Percentiles rank a stretch among this genome's conserved stretches.
These are phyloP conservation scores for Macrophomina tecta DNA, from an alignment of 2,329 filamentous ascomycete genomes.

Conservation along the genomic window DNA sequence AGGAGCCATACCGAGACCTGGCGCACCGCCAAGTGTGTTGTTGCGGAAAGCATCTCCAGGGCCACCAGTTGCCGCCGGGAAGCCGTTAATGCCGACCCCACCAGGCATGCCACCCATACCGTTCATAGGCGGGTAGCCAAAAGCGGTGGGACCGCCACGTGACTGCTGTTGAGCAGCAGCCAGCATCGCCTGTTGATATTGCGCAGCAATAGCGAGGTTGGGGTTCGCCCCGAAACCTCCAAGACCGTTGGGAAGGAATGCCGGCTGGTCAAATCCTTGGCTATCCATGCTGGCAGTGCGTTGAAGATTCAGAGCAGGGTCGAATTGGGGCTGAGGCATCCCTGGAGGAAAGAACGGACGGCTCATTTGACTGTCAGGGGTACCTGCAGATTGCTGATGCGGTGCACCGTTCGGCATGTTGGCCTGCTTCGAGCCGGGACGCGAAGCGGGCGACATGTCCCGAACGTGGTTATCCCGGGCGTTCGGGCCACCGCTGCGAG, in stretches of 20 bases:
- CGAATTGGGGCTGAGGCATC: slow-evolving; percentile 42
- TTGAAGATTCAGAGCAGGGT: slow-evolving; percentile 49
- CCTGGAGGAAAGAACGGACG: slow-evolving; percentile 43
- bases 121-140: slow-evolving; percentile 26
- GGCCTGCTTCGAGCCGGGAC: slow-evolving; percentile 45
- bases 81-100: slow-evolving; percentile 25
- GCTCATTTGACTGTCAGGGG: slow-evolving; percentile 36
- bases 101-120: slow-evolving; percentile 26
- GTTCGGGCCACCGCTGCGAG: slow-evolving; percentile 50
- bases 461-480: slow-evolving; percentile 33
- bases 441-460: slow-evolving; percentile 42
- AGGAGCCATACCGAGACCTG: slow-evolving; percentile 24
- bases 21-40: slow-evolving; percentile 21
- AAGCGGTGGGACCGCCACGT: slow-evolving; percentile 18
- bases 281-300: slow-evolving; percentile 58
- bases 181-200: slow-evolving; percentile 64
- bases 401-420: slow-evolving; percentile 31
- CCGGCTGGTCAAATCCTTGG: slow-evolving; percentile 51
- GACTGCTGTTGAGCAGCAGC: slow-evolving; percentile 41
- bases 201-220: slow-evolving; percentile 37
- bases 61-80: slow-evolving; percentile 17
- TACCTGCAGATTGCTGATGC: slow-evolving; percentile 14
- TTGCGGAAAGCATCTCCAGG: slow-evolving; percentile 25
- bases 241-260: slow-evolving; percentile 46
- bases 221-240: slow-evolving; percentile 40